These are phyloP conservation scores for Paramecium octaurelia DNA, from an alignment of 73 alveolate genomes.

Conservation along the genomic window DNA sequence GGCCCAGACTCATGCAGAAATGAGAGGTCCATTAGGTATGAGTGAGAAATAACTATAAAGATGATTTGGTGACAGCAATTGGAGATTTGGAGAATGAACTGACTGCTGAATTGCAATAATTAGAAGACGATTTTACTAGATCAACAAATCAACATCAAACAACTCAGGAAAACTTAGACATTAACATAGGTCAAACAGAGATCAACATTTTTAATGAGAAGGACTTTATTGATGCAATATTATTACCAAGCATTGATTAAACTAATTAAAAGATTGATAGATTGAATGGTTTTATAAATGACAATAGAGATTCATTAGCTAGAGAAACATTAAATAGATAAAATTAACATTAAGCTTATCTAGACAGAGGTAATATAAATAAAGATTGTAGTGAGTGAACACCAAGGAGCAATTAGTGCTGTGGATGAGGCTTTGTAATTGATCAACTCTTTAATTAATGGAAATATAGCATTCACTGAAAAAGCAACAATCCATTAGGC, in stretches of 20 bases:
- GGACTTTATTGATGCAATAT: constrained; percentile 18
- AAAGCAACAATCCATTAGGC: constrained; percentile 4
- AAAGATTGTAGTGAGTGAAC: constrained; percentile 38
- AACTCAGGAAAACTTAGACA: neutral
- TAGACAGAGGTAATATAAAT: neutral
- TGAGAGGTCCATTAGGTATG: constrained; percentile 42
- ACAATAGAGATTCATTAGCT: constrained; percentile 12
- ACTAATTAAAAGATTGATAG: neutral
- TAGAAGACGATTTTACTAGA: constrained; percentile 39
- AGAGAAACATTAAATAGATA: constrained; percentile 42
- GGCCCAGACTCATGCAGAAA: constrained; percentile 33
- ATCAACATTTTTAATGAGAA: neutral
- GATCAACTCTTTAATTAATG: constrained; percentile 26
- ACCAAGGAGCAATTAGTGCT: constrained; percentile 5
- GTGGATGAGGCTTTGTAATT: constrained; percentile 24
- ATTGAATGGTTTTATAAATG: constrained; percentile 30
- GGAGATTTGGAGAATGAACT: neutral
- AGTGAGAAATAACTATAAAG: neutral
- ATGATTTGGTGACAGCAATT: constrained; percentile 22
- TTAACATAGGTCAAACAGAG: constrained; percentile 11
- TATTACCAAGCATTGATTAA: constrained; percentile 30
- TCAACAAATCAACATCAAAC: constrained; percentile 5
- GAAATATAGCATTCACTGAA: constrained; percentile 42
- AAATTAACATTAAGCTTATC: constrained; percentile 13
- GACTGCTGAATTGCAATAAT: neutral